These are phyloP conservation scores for Debaryomyces tyrocola DNA, from an alignment of 805 yeast species.

Conservation along the genomic window DNA sequence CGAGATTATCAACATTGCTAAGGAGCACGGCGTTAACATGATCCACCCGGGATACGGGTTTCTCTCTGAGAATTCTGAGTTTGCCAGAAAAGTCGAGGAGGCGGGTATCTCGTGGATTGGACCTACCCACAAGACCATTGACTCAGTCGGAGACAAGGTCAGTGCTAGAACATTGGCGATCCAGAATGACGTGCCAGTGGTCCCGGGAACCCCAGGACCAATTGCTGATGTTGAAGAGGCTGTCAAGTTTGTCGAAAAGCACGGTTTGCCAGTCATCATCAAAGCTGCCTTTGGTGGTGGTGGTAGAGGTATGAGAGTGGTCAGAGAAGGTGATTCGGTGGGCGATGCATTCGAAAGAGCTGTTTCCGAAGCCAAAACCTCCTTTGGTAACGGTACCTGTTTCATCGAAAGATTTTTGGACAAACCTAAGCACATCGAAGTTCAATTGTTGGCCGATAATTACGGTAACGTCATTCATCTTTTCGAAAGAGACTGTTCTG, in stretches of 20 bases:
- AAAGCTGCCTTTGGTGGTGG: conserved; percentile 99
- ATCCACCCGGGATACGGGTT: conserved; percentile 55
- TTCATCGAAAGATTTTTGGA: conserved; percentile 94
- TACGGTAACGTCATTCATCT: conserved; percentile 94
- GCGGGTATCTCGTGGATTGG: conserved; percentile 96
- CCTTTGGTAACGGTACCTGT: conserved; percentile 99
- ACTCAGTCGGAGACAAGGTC: conserved; percentile 95
- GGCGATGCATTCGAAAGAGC: conserved; percentile 93
- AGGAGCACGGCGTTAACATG: conserved; percentile 36
- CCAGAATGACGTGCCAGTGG: conserved; percentile 82
- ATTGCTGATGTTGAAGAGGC: conserved; percentile 82
- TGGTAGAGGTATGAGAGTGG: conserved; percentile 99
- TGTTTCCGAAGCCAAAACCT: conserved; percentile 86
- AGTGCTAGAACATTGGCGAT: conserved; percentile 88
- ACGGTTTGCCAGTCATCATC: conserved; percentile 95
- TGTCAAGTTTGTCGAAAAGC: conserved; percentile 67
- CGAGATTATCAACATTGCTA: conserved; percentile 85
- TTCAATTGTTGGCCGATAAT: conserved; percentile 89
- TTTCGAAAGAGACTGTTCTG: conserved; percentile 99
- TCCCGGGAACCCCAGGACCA: conserved; percentile 98
- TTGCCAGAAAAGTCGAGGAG: conserved; percentile 87
- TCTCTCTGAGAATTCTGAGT: conserved; percentile 86
- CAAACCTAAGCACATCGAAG: conserved; percentile 97
- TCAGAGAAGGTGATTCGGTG: conserved; percentile 91
- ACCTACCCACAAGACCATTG: conserved; percentile 84